A percentile compares a stretch with the other conserved stretches of the same genome.
phyloP scores from a whole-genome alignment of 1,284 basidiomycete genomes.

The Bondarzewia mesenterica region DNA sequence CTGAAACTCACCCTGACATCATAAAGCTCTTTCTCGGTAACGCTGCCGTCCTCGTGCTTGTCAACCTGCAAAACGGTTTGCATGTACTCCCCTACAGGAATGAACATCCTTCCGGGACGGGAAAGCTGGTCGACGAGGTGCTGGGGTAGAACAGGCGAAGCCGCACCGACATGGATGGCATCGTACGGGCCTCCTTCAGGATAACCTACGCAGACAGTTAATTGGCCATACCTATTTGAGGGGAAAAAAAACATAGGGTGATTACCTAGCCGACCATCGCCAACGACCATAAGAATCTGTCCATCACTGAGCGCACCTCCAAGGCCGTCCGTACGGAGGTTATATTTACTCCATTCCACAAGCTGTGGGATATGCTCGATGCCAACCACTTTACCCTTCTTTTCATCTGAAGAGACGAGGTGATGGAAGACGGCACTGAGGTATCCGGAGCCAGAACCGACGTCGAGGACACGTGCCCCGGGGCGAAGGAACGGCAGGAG shows the following conservation, averaged over 20 bases:
- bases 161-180: constrained; percentile 93
- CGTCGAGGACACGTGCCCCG: constrained; percentile 71
- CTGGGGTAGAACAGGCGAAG: constrained; percentile 71
- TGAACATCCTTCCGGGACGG: constrained; percentile 85
- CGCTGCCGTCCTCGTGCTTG: constrained; percentile 67
- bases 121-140: constrained; percentile 78
- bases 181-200: constrained; percentile 51
- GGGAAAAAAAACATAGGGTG: too few species aligned
- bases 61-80: constrained; percentile 75
- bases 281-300: constrained; percentile 56
- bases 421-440: constrained; percentile 72
- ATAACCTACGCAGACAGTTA: too few species aligned
- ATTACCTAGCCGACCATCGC: constrained; percentile 77
- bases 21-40: constrained; percentile 67
- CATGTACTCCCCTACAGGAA: constrained; percentile 69
- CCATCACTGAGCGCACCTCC: constrained; percentile 40
- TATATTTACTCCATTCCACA: constrained; percentile 60
- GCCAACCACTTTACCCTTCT: constrained; percentile 67
- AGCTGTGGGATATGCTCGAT: constrained; percentile 88
- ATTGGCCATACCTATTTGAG: too few species aligned
- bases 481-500: constrained; percentile 65
- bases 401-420: constrained; percentile 40
- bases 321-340: constrained; percentile 67
- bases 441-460: constrained; percentile 77
- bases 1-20: constrained; percentile 62